Base-by-base conservation (phyloP, 1,139 yeast genomes). In the Hansenula lynferdii region DNA sequence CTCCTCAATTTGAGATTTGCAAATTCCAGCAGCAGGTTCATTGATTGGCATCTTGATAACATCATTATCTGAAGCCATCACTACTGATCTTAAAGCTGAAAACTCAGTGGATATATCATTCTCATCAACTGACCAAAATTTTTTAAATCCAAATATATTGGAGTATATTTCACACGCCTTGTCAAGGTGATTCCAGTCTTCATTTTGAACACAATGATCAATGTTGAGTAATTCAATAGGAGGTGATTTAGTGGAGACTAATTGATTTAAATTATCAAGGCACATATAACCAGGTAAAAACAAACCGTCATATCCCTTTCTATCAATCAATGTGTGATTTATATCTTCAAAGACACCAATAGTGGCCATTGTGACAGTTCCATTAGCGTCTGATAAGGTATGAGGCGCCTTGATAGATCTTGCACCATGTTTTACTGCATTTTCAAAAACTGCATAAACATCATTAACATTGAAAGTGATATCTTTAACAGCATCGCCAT, bases 91-190 rank as follows among this genome's bases (percentile, higher is more conserved):
- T 40, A 85, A 69, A 0, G 92, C 85, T 1, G 90, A 75, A 48
- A 65, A 77, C 37, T 73, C 77, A 0, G 95, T 85, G 35, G 70
- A 67, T n/a, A 85, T 72, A 47, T 81, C 85, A 31, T 64, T 66
- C 50, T 85, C 94, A 58, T 85, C 95, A 16, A 83, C 94, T 0
- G 92, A 80, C 95, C 95, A 84, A 57, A 76, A 85, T 49, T 78
- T 69, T 51, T 80, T 89, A 58, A 85, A 83, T 0, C 90, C 90
- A 51, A 85, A 75, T 6, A 75, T 73, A 15, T 62, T 57, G 23
- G 79, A 75, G 56, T 85, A 85, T 40, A 74, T 70, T 16, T 60
- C 61, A 43, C 87, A 83, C 2, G 77, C 75, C 2, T 50, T 50
- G 36, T 69, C 69, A 85, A 85, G 78, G 50, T 72, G 66, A 51